These are phyloP conservation scores for Zarea fungicola DNA, from an alignment of 2,329 filamentous ascomycete genomes.

Conservation along the genomic window DNA sequence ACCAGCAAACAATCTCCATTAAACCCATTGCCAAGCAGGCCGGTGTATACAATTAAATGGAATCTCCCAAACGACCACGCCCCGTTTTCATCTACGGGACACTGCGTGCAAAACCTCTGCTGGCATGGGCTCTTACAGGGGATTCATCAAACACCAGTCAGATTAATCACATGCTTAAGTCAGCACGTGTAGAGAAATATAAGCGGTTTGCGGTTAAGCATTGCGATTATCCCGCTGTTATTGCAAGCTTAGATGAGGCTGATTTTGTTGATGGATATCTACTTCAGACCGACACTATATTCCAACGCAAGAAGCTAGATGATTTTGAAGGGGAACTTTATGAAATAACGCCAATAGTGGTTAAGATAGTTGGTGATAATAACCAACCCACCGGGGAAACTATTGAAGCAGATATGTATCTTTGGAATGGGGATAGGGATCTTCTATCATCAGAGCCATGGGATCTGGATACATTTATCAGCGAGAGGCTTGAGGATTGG, in stretches of 20 bases:
- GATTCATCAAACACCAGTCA: slow-evolving; percentile 16
- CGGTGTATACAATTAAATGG: too few species aligned
- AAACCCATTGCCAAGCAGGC: too few species aligned
- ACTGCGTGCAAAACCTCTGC: slow-evolving; percentile 22
- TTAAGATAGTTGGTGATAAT: slow-evolving; percentile 7
- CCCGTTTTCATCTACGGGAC: slow-evolving; percentile 27
- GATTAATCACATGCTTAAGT: slow-evolving; percentile 4
- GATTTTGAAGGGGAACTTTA: slow-evolving; percentile 28
- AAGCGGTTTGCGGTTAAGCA: slow-evolving; percentile 17
- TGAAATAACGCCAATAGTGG: slow-evolving; percentile 11
- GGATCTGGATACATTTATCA: slow-evolving; percentile 22
- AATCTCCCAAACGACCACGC: too few species aligned
- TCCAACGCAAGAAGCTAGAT: slow-evolving; percentile 27
- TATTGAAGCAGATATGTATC: slow-evolving; percentile 26
- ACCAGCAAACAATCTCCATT: too few species aligned
- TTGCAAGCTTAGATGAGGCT: slow-evolving; percentile 5
- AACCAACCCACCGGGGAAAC: slow-evolving; percentile 3
- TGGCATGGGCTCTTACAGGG: slow-evolving; percentile 26
- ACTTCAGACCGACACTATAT: slow-evolving; percentile 17
- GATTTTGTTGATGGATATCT: slow-evolving; percentile 24
- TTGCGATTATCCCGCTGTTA: slow-evolving; percentile 23
- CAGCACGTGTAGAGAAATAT: slow-evolving; percentile 13
- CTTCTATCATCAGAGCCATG: slow-evolving; percentile 18
- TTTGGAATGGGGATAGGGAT: slow-evolving; percentile 22
- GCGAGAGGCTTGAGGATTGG: slow-evolving; percentile 24